Conservation (phyloP, 2,329 filamentous ascomycete genomes). For the Fusarium sp. region DNA sequence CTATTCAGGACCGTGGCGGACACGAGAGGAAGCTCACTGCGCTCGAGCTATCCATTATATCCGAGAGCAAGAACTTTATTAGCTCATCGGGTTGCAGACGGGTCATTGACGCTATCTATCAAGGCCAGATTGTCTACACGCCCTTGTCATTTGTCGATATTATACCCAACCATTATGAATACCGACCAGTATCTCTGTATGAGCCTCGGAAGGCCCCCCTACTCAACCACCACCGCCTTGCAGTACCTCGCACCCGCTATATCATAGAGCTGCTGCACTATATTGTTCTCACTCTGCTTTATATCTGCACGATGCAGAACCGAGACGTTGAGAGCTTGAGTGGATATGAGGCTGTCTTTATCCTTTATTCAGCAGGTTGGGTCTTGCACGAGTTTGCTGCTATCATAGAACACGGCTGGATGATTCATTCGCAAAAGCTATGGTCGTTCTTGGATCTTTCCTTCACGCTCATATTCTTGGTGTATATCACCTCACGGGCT, state of each 20-base stretch:
- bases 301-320: conserved; percentile 73
- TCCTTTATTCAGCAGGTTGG: conserved; percentile 76
- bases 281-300: conserved; percentile 71
- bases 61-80: conserved; percentile 77
- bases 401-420: conserved; percentile 74
- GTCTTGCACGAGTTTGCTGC: conserved; percentile 75
- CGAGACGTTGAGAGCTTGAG: conserved; percentile 62
- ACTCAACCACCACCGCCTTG: conserved; percentile 78
- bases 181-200: conserved; percentile 77
- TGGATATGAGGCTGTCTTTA: conserved; percentile 70
- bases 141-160: conserved; percentile 79
- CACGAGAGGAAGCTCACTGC: conserved; percentile 72
- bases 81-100: conserved; percentile 75
- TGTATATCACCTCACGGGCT: conserved; percentile 71
- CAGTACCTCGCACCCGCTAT: conserved; percentile 77
- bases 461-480: conserved; percentile 73
- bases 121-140: conserved; percentile 77
- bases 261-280: conserved; percentile 76
- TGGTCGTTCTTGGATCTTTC: conserved; percentile 82
- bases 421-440: conserved; percentile 79
- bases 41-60: conserved; percentile 80
- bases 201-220: conserved; percentile 74
- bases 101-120: conserved; percentile 78
- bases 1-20: conserved; percentile 57
- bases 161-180: conserved; percentile 79